Evolutionary conservation across 768 basidiomycete genomes (phyloP).

Genomic region (Clitopilus hobsonii): DNA sequence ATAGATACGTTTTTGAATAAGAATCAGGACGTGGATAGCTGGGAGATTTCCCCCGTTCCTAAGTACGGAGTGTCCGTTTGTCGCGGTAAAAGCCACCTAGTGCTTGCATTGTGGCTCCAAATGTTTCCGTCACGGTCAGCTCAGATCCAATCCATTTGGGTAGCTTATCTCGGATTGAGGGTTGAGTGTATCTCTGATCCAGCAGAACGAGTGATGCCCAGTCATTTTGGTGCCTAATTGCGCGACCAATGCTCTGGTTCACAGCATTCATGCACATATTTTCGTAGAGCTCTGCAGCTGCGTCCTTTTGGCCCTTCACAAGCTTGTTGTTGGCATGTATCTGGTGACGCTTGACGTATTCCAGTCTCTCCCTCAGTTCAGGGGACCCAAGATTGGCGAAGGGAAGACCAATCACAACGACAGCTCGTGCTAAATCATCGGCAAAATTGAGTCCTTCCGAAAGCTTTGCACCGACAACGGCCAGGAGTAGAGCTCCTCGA

Average conservation of each 20-base stretch:
- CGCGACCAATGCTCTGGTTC: slow-evolving; percentile 95
- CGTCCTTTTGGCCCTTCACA: slow-evolving; percentile 46
- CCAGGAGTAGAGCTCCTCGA: slow-evolving; percentile 80
- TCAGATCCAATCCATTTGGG: slow-evolving; percentile 84
- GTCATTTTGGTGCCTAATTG: slow-evolving; percentile 86
- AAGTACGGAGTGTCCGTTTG: slow-evolving; percentile 24
- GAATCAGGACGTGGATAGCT: too few species aligned
- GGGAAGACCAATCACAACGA: slow-evolving; percentile 85
- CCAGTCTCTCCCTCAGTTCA: slow-evolving; percentile 89
- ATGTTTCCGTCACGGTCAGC: slow-evolving; percentile 53
- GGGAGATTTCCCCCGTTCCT: background rate
- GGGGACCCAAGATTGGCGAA: slow-evolving; percentile 90
- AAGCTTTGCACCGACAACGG: slow-evolving; percentile 96
- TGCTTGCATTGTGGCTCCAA: slow-evolving; percentile 67
- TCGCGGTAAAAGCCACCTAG: slow-evolving; percentile 66
- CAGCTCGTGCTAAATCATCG: slow-evolving; percentile 79
- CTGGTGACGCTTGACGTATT: slow-evolving; percentile 66
- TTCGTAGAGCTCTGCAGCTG: slow-evolving; percentile 82
- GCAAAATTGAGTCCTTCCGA: slow-evolving; percentile 85
- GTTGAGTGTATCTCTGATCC: slow-evolving; percentile 73
- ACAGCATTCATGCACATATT: slow-evolving; percentile 92
- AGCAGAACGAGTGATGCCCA: slow-evolving; percentile 90
- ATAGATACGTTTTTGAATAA: too few species aligned
- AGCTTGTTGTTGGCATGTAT: slow-evolving; percentile 25
- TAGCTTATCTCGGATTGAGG: slow-evolving; percentile 72